A percentile compares a stretch with the other conserved stretches of the same genome.
These are phyloP conservation scores for Agapanthus africanus DNA, from an alignment of 106 monocot genomes.

Conservation along the genomic window DNA sequence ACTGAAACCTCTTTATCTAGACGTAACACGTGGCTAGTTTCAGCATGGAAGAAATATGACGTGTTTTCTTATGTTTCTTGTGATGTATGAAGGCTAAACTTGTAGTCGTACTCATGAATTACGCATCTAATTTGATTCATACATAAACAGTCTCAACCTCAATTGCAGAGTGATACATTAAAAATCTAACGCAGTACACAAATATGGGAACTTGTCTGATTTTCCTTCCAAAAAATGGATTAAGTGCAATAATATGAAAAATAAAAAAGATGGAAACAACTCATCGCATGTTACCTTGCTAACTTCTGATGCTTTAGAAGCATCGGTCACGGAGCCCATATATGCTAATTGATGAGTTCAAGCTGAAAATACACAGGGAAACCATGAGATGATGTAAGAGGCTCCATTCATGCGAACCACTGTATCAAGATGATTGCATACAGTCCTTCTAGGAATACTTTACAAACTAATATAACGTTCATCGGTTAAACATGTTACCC, in stretches of 20 bases:
- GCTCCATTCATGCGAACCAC: not conserved
- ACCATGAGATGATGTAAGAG: not conserved
- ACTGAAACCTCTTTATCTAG: not conserved
- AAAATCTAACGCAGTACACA: not conserved
- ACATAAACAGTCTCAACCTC: not conserved
- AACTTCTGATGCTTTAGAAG: not conserved
- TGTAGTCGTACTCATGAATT: no score
- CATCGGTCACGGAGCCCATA: not conserved
- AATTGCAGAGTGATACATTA: not conserved
- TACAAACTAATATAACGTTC: no score
- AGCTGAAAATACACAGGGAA: not conserved
- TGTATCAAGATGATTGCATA: not conserved
- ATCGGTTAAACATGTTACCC: no score
- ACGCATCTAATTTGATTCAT: no score
- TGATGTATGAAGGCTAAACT: no score
- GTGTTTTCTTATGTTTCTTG: no score
- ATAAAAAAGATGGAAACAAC: not conserved
- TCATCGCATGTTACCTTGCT: not conserved
- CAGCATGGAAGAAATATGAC: no score
- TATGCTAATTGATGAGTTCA: constrained; percentile 1
- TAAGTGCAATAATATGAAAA: not conserved
- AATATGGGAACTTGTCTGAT: not conserved
- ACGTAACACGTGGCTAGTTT: no score
- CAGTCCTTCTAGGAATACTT: no score
- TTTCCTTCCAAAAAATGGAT: not conserved